phyloP scores from a whole-genome alignment of 352 stramenopile species.

The Phytophthora pinifolia region DNA sequence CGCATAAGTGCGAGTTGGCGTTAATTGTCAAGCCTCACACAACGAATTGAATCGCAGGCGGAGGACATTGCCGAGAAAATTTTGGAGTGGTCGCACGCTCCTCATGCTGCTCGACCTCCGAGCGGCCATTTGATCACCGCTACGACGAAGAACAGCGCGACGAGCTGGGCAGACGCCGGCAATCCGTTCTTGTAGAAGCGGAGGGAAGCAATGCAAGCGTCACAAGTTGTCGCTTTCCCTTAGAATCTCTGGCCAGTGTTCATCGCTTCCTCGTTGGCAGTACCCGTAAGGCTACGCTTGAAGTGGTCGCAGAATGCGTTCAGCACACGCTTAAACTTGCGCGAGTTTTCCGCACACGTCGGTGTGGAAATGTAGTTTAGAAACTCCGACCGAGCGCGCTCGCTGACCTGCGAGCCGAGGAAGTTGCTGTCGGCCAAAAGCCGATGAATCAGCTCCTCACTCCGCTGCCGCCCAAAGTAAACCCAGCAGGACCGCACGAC shows the following conservation, averaged over 20 bases:
- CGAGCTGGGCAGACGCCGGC: conserved; percentile 62
- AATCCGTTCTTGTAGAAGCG: conserved; percentile 66
- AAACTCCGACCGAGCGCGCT: conserved; percentile 58
- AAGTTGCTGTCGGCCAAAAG: conserved; percentile 65
- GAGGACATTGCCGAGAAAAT: conserved; percentile 81
- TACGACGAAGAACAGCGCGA: conserved; percentile 54
- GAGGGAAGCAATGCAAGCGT: conserved; percentile 2
- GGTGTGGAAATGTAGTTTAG: conserved; percentile 54
- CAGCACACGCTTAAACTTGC: conserved; percentile 80
- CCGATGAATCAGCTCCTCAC: conserved; percentile 58
- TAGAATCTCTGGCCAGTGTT: conserved; percentile 9
- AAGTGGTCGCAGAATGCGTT: conserved; percentile 81
- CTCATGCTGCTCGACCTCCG: conserved; percentile 40
- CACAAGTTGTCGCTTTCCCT: conserved; percentile 15
- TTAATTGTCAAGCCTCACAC: conserved; percentile 1
- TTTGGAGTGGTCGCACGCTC: conserved; percentile 60
- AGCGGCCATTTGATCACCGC: conserved; percentile 77
- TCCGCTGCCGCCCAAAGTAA: conserved; percentile 64
- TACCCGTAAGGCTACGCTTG: conserved; percentile 46
- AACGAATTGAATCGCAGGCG: conserved; percentile 27
- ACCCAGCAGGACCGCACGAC: conserved; percentile 76
- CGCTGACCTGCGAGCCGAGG: conserved; percentile 56
- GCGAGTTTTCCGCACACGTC: conserved; percentile 69
- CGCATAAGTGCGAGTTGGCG: neutral
- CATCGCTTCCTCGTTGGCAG: conserved; percentile 14